Evolutionary conservation across 2,329 filamentous ascomycete species (phyloP).

Genomic region (Dactylellina cionopaga): DNA sequence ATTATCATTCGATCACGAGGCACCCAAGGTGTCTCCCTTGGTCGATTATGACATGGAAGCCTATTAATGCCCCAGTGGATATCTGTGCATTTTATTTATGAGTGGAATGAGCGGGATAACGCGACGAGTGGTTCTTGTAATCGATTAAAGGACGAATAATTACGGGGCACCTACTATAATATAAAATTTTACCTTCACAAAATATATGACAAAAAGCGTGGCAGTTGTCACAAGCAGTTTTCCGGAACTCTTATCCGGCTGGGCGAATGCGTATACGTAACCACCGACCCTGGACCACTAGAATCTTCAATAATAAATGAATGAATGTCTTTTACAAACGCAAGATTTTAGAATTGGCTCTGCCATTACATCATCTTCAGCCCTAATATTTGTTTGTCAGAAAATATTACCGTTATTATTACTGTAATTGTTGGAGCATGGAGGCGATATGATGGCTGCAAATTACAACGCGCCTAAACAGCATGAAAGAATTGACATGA

Average conservation of each 20-base stretch:
- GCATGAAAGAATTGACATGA: neutral
- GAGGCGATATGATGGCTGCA: neutral
- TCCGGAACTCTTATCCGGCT: neutral
- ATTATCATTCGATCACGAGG: neutral
- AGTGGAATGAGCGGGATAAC: neutral
- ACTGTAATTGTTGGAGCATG: too few relatives aligned
- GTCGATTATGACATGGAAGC: neutral
- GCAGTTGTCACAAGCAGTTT: neutral
- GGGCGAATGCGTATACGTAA: neutral
- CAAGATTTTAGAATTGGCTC: neutral
- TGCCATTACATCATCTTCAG: too few relatives aligned
- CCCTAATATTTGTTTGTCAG: neutral
- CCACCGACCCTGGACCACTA: neutral
- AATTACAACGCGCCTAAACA: neutral
- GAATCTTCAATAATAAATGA: neutral
- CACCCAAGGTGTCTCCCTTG: neutral
- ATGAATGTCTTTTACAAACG: neutral
- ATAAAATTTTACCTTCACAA: neutral
- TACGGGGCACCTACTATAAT: neutral
- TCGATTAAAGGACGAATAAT: neutral
- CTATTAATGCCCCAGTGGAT: neutral
- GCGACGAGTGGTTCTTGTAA: neutral
- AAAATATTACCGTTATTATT: neutral
- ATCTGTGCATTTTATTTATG: neutral
- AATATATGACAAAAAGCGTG: neutral